These are phyloP conservation scores for Barbatosphaeria neglecta DNA, from an alignment of 495 filamentous ascomycete species.

Conservation along the genomic window DNA sequence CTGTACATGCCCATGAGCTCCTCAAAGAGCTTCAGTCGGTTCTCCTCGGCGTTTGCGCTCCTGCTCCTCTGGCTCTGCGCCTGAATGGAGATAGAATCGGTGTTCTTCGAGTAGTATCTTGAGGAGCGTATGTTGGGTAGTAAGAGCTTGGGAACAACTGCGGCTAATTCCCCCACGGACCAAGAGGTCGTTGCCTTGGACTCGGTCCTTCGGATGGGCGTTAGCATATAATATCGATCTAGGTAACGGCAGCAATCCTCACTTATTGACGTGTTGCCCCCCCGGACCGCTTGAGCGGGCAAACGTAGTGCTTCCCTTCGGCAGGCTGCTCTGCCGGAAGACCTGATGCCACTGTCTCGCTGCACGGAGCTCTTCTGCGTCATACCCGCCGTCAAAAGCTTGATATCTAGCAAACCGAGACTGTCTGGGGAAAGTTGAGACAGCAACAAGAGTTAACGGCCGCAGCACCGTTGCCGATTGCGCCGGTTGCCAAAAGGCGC, in stretches of 20 bases:
- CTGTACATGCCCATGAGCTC: slow-evolving; percentile 53
- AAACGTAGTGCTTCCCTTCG: slow-evolving; percentile 58
- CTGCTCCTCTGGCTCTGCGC: slow-evolving; percentile 35
- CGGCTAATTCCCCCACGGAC: slow-evolving; percentile 45
- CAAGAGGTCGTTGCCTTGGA: slow-evolving; percentile 73
- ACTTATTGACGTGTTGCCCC: slow-evolving; percentile 98
- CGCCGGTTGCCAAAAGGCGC: not conserved
- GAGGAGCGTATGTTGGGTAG: slow-evolving; percentile 51
- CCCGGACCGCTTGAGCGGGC: slow-evolving; percentile 86
- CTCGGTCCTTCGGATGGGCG: slow-evolving; percentile 54
- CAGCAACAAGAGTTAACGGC: too few relatives aligned
- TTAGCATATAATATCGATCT: not conserved
- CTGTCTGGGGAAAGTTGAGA: slow-evolving; percentile 5
- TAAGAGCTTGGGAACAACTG: slow-evolving; percentile 55
- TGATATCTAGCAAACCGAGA: slow-evolving; percentile 20
- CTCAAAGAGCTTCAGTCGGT: slow-evolving; percentile 27
- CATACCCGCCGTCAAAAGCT: slow-evolving; percentile 24
- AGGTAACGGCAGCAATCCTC: slow-evolving; percentile 3
- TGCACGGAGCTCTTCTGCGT: slow-evolving; percentile 50
- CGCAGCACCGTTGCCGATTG: not conserved
- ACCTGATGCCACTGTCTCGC: slow-evolving; percentile 66
- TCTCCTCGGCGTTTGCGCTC: slow-evolving; percentile 33
- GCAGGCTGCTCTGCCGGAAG: slow-evolving; percentile 52
- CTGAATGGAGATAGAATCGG: slow-evolving; percentile 38
- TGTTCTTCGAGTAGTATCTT: slow-evolving; percentile 56